A percentile compares a stretch with the other conserved stretches of the same genome.
Evolutionary conservation across 1,284 basidiomycete genomes (phyloP).

Genomic region (Apiotrichum akiyoshidainum): DNA sequence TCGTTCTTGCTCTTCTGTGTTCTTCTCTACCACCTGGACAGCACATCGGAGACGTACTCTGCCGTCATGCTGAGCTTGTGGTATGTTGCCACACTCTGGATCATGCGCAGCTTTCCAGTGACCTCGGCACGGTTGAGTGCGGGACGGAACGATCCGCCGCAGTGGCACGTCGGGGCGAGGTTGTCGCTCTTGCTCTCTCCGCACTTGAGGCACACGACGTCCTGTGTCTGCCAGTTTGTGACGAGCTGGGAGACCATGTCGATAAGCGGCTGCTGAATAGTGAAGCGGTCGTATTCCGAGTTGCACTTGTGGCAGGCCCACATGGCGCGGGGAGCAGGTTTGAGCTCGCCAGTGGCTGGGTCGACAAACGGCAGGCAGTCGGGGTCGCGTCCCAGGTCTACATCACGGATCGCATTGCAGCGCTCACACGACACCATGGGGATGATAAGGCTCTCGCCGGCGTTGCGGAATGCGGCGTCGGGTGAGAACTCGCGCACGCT

Average conservation of each 20-base stretch:
- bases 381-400: slow-evolving; percentile 92
- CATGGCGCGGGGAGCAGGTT: slow-evolving; percentile 48
- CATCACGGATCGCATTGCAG: slow-evolving; percentile 84
- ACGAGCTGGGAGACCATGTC: slow-evolving; percentile 70
- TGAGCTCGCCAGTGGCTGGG: slow-evolving; percentile 32
- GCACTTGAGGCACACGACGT: slow-evolving; percentile 76
- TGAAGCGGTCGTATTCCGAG: slow-evolving; percentile 79
- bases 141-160: slow-evolving; percentile 77
- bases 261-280: slow-evolving; percentile 83
- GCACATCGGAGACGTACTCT: slow-evolving; percentile 41
- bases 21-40: slow-evolving; percentile 38
- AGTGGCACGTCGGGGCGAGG: slow-evolving; percentile 77
- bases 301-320: slow-evolving; percentile 61
- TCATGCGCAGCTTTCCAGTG: slow-evolving; percentile 67
- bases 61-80: slow-evolving; percentile 45
- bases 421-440: slow-evolving; percentile 84
- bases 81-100: slow-evolving; percentile 58
- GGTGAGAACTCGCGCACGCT: slow-evolving; percentile 81
- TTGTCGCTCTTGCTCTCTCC: slow-evolving; percentile 83
- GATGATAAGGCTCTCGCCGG: slow-evolving; percentile 85
- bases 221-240: slow-evolving; percentile 79
- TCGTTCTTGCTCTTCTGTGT: background rate
- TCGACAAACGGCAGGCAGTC: slow-evolving; percentile 65
- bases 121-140: slow-evolving; percentile 68
- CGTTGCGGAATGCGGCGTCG: slow-evolving; percentile 82